Evolutionary conservation across 2,329 filamentous ascomycete species (phyloP).

Genomic region (Pyrenophora tritici-repentis): DNA sequence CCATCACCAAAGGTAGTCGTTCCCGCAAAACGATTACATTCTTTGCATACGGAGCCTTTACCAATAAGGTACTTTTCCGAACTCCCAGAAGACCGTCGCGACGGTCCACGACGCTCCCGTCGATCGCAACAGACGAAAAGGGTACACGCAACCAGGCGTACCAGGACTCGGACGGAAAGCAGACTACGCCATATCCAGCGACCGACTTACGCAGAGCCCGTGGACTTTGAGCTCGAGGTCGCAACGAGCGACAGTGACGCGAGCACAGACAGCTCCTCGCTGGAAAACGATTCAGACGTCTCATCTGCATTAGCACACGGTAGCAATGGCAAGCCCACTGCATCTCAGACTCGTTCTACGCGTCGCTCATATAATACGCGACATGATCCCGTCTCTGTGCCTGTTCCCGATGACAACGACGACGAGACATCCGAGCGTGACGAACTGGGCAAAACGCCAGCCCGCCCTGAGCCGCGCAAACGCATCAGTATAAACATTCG

Average conservation of each 20-base stretch:
- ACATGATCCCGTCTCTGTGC: background rate
- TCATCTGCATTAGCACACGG: background rate
- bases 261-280: background rate
- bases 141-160: conserved; percentile 16
- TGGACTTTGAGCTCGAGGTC: conserved; percentile 1
- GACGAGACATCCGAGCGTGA: conserved; percentile 9
- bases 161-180: conserved; percentile 15
- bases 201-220: conserved; percentile 19
- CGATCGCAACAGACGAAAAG: conserved; percentile 10
- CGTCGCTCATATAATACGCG: background rate
- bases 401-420: background rate
- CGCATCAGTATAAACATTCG: background rate
- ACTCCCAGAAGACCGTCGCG: conserved; percentile 18
- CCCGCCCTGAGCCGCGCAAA: background rate
- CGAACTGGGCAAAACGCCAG: conserved; percentile 22
- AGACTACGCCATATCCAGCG: conserved; percentile 24
- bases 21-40: conserved; percentile 23
- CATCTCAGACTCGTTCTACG: background rate
- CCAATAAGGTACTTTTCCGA: conserved; percentile 23
- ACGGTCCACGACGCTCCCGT: conserved; percentile 10
- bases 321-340: background rate
- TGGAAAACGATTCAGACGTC: background rate
- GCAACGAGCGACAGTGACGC: background rate
- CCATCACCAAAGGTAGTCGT: conserved; percentile 37
- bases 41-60: conserved; percentile 23